Base-by-base conservation (phyloP, 768 basidiomycete genomes). In the Panus rudis region DNA sequence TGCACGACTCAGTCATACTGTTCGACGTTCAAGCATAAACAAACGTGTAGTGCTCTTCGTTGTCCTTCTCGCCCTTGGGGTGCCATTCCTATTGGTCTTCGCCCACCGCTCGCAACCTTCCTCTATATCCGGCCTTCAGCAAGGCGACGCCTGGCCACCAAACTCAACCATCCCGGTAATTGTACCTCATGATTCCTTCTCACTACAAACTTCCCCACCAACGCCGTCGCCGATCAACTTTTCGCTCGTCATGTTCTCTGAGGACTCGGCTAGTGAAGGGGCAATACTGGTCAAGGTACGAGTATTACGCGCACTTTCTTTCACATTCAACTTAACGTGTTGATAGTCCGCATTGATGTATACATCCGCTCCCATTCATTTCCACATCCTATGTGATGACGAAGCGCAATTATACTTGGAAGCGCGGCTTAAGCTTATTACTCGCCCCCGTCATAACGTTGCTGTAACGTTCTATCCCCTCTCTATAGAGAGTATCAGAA, bases 241-340 rank as follows among this genome's bases (percentile, higher is more conserved):
- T 42, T 57, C 65, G 3, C 56, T 71, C 32, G 64, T 73, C 39
- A 69, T 70, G 60, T 71, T 68, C 62, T 69, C 66, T 5, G 61
- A 63, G 39, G 48, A 58, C 41, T 66, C 71, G 24, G 70, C 70
- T 1, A 48, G 56, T 13, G 71, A 73, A 51, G 70, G 67, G 4
- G 64, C 68, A 23, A 48, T 70, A 7, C 54, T 70, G 32, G 58
- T 72, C 41, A 72, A 72, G 61, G 70, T 69, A 30, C 41, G 58
- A 50, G 2, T 24, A 37, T 34, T 37, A 7, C 32, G 22, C 17
- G 38, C 33, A 17, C 33, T 20, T 32, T 30, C 32, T 27, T 35
- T 4, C 16, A 21, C 19, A 20, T 20, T 27, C 16, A 14, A 12
- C 16, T 30, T 3, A 23, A 37, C 22, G 26, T 27, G 8, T 16